Evolutionary conservation across 192 early-diverging fungal species (phyloP).

Genomic region (Funneliformis geosporum): DNA sequence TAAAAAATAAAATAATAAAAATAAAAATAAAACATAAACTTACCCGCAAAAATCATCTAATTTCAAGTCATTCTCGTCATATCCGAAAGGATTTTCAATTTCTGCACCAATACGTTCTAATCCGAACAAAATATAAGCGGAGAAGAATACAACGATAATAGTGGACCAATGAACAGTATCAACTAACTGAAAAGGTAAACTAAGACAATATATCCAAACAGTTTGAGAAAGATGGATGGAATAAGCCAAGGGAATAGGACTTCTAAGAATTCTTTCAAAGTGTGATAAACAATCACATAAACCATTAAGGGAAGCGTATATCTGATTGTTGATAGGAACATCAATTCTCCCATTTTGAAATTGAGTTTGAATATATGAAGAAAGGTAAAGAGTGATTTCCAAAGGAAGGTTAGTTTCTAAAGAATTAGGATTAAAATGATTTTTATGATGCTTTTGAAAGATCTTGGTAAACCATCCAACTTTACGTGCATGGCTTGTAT

Average conservation of each 20-base stretch:
- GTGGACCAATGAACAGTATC: slow-evolving; percentile 50
- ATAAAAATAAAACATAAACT: slow-evolving; percentile 31
- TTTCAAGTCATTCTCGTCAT: slow-evolving; percentile 74
- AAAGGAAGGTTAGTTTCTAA: slow-evolving; percentile 52
- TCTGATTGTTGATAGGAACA: slow-evolving; percentile 45
- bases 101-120: slow-evolving; percentile 83
- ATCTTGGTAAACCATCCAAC: slow-evolving; percentile 13
- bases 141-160: slow-evolving; percentile 68
- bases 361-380: slow-evolving; percentile 51
- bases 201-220: slow-evolving; percentile 69
- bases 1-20: not conserved
- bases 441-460: slow-evolving; percentile 34
- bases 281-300: slow-evolving; percentile 61
- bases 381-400: slow-evolving; percentile 62
- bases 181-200: slow-evolving; percentile 83
- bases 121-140: slow-evolving; percentile 77
- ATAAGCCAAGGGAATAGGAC: slow-evolving; percentile 89
- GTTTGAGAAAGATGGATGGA: slow-evolving; percentile 88
- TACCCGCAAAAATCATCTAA: slow-evolving; percentile 58
- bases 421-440: slow-evolving; percentile 29
- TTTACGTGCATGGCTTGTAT: not conserved
- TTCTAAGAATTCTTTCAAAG: slow-evolving; percentile 83
- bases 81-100: slow-evolving; percentile 94
- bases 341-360: slow-evolving; percentile 45
- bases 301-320: slow-evolving; percentile 51